Base-by-base conservation (phyloP, 192 early-diverging fungal genomes). In the Geranomyces variabilis region DNA sequence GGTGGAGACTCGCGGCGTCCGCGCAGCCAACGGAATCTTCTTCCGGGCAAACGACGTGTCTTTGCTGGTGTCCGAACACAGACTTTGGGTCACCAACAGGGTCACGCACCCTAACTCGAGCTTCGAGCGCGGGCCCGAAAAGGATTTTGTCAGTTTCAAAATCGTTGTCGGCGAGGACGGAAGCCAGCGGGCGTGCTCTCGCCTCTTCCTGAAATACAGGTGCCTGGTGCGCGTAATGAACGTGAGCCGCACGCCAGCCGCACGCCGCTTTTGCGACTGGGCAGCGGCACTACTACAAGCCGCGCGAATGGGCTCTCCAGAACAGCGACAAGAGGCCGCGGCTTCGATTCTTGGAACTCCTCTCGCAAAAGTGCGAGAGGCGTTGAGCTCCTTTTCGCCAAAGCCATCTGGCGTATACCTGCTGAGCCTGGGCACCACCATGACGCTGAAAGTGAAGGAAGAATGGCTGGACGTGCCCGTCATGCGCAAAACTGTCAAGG, bases 381-480 rank as follows among this genome's bases (percentile, higher is more conserved):
- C 26, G 51, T 14, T 55, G 21, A 24, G 19, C 21, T 28, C 21
- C 51, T 55, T n/a, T 28, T 24, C 51, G 19, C 51, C 51, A 28
- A n/a, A n/a, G 51, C 51, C 51, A n/a, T 55, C 51, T n/a, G 51
- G 21, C 26, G 51, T 55, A n/a, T 55, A 55, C 51, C 51, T 55
- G 21, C 19, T 55, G 19, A 55, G 51, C 51, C 51, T 55, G 19
- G 51, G 51, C 51, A 55, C 51, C 21, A 14, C 14, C 26, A 14
- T 7, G 7, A n/a, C 51, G 3, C 7, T 14, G 51, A 3, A 55
- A 55, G 51, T 41, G 5, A 41, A 41, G 3, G 36, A 10, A 41
- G 36, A 41, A 7, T 41, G n/a, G n/a, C n/a, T n/a, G n/a, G n/a
- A n/a, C n/a, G n/a, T n/a, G n/a, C n/a, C n/a, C n/a, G n/a, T n/a